A percentile compares a stretch with the other conserved stretches of the same genome.
Conservation (phyloP, 148 eudicot species). For the Spergularia marina region DNA sequence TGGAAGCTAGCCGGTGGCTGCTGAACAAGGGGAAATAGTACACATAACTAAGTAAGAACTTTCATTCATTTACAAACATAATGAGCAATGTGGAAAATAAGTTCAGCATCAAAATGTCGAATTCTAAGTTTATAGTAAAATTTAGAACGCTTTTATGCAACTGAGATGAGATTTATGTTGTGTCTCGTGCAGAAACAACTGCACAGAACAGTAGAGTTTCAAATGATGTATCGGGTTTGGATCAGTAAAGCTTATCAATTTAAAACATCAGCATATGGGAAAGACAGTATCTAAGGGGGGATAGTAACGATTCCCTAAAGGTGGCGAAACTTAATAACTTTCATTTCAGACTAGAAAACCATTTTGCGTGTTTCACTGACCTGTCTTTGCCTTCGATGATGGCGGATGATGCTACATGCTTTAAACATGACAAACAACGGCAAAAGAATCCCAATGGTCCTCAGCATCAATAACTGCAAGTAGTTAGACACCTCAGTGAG, state of each 20-base stretch:
- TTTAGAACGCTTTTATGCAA: too few species aligned
- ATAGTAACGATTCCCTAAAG: not conserved
- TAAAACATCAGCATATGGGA: not conserved
- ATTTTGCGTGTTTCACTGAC: constrained; percentile 29
- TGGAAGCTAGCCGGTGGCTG: constrained; percentile 22
- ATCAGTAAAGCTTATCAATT: not conserved
- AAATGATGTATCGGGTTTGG: too few species aligned
- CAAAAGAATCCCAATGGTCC: constrained; percentile 57
- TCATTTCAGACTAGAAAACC: not conserved
- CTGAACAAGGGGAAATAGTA: not conserved
- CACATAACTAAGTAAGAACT: not conserved
- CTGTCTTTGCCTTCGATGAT: constrained; percentile 48
- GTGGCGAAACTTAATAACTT: not conserved
- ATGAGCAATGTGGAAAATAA: too few species aligned
- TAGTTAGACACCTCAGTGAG: constrained; percentile 4
- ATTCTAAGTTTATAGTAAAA: too few species aligned
- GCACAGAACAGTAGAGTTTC: too few species aligned
- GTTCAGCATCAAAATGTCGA: too few species aligned
- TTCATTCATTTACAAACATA: too few species aligned
- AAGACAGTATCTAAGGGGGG: too few species aligned
- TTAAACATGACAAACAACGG: constrained; percentile 53
- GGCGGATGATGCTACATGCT: constrained; percentile 45
- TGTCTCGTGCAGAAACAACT: too few species aligned
- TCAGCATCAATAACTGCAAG: constrained; percentile 55
- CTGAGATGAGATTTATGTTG: too few species aligned